Evolutionary conservation across 305 asterid genomes (phyloP).

Genomic region (Fraxinus angustifolia): DNA sequence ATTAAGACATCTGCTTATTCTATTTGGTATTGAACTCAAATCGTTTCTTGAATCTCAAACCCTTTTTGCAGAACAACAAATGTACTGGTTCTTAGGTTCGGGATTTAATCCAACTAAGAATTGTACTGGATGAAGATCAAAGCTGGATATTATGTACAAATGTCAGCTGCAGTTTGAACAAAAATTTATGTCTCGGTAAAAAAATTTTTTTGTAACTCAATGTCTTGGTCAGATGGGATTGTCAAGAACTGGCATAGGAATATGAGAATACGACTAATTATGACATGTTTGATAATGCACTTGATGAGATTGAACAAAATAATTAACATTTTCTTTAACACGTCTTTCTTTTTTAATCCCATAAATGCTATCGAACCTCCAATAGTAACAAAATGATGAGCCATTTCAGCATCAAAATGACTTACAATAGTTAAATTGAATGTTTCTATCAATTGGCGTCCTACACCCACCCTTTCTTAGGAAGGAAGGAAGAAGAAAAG

Average conservation of each 20-base stretch:
- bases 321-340: neutral
- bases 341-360: neutral
- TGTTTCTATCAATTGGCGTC: neutral
- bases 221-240: neutral
- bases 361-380: neutral
- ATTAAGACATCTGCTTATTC: neutral
- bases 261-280: neutral
- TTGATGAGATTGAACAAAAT: neutral
- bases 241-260: neutral
- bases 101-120: neutral
- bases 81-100: neutral
- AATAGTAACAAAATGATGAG: neutral
- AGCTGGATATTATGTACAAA: neutral
- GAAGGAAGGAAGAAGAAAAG: no score
- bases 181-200: neutral
- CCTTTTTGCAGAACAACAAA: neutral
- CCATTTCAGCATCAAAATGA: neutral
- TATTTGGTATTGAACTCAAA: neutral
- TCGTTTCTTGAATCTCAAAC: neutral
- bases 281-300: neutral
- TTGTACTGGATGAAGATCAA: neutral
- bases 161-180: neutral
- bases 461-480: no score
- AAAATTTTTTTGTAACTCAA: neutral
- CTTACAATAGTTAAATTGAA: neutral